These are phyloP conservation scores for Coniosporium apollinis DNA, from an alignment of 495 filamentous ascomycete genomes.

Conservation along the genomic window DNA sequence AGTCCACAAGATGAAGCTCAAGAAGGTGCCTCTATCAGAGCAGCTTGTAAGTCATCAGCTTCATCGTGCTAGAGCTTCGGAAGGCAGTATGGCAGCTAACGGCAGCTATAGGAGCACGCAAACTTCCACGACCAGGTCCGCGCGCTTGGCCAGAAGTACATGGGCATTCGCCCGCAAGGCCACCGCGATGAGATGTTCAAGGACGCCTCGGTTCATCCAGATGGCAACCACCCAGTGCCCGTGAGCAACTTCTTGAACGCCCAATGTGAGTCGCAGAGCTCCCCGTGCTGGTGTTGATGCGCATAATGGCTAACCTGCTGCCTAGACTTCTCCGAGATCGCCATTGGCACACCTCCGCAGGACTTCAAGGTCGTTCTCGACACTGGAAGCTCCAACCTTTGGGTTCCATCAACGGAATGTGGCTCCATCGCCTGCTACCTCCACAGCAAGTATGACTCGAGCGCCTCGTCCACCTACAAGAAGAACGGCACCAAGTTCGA, in stretches of 20 bases:
- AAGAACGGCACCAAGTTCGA: constrained; percentile 82
- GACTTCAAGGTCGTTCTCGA: constrained; percentile 97
- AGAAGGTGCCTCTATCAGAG: constrained; percentile 85
- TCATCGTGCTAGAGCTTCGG: constrained; percentile 3
- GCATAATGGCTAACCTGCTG: neutral
- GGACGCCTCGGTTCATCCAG: constrained; percentile 47
- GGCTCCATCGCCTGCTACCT: constrained; percentile 97
- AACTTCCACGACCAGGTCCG: constrained; percentile 68
- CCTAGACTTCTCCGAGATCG: constrained; percentile 90
- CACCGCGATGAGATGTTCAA: constrained; percentile 64
- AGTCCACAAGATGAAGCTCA: constrained; percentile 86
- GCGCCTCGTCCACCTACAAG: constrained; percentile 79
- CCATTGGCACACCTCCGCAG: constrained; percentile 82
- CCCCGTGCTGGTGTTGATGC: neutral
- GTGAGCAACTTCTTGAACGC: constrained; percentile 98
- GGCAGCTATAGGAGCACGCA: constrained; percentile 40
- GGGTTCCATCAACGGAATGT: constrained; percentile 86
- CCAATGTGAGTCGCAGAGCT: constrained; percentile 57
- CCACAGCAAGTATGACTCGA: constrained; percentile 90
- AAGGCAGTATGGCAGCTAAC: neutral
- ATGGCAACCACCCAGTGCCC: constrained; percentile 63
- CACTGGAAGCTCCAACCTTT: constrained; percentile 97
- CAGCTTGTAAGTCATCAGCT: constrained; percentile 55
- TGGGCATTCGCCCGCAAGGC: constrained; percentile 58
- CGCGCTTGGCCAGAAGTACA: constrained; percentile 80